phyloP scores from a whole-genome alignment of 495 filamentous ascomycete genomes.

The Sabuloglossum arenarium region DNA sequence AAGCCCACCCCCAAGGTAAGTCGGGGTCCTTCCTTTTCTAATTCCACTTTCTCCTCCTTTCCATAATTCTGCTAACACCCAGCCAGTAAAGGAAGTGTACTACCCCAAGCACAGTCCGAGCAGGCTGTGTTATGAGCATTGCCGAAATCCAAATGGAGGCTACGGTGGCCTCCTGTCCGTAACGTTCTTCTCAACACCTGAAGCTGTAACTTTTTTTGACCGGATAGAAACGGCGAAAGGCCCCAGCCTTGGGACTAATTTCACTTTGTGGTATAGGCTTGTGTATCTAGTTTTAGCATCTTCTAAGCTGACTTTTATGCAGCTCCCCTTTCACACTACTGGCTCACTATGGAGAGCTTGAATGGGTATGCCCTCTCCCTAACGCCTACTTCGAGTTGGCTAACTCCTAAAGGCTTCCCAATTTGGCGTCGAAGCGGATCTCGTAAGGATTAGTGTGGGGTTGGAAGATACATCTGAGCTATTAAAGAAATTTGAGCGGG shows the following conservation, averaged over 20 bases:
- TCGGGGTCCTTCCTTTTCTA: not conserved
- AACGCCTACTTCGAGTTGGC: slow-evolving; percentile 2
- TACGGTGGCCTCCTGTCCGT: slow-evolving; percentile 82
- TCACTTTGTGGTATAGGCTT: slow-evolving; percentile 47
- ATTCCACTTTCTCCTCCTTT: not conserved
- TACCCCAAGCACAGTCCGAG: slow-evolving; percentile 69
- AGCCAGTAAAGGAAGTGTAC: slow-evolving; percentile 54
- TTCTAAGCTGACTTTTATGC: not conserved
- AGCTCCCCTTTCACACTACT: slow-evolving; percentile 77
- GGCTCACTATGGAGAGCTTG: slow-evolving; percentile 79
- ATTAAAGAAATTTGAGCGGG: slow-evolving; percentile 23
- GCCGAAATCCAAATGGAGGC: slow-evolving; percentile 52
- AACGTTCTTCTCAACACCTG: slow-evolving; percentile 45
- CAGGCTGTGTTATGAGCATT: slow-evolving; percentile 51
- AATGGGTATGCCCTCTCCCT: slow-evolving; percentile 39
- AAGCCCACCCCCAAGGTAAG: slow-evolving; percentile 28
- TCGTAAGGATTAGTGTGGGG: slow-evolving; percentile 79
- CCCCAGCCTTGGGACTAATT: slow-evolving; percentile 89
- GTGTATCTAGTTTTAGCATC: not conserved
- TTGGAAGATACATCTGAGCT: slow-evolving; percentile 59
- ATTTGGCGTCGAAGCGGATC: slow-evolving; percentile 54
- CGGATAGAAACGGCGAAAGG: slow-evolving; percentile 75
- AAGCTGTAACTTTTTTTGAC: slow-evolving; percentile 71
- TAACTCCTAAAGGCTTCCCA: slow-evolving; percentile 32
- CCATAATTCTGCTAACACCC: not conserved